These are phyloP conservation scores for Gloeopeniophorella convolvens DNA, from an alignment of 768 basidiomycete species.

Conservation along the genomic window DNA sequence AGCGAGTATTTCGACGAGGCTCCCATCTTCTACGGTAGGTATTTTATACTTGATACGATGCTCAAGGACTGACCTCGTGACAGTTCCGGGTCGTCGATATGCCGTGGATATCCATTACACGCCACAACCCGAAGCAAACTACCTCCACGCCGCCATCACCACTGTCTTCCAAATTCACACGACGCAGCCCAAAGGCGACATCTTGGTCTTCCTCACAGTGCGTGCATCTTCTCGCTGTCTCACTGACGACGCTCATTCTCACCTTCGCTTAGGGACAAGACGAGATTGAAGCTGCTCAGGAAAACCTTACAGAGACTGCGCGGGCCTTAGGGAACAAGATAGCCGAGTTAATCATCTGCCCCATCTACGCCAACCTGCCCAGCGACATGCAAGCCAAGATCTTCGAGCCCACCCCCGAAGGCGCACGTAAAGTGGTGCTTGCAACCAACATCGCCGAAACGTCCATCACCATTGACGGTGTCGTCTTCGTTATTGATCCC, in stretches of 20 bases:
- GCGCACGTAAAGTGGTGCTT: conserved; percentile 93
- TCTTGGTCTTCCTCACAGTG: conserved; percentile 94
- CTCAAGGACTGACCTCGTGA: neutral
- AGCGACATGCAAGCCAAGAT: conserved; percentile 99
- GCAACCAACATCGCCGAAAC: conserved; percentile 99
- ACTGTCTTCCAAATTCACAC: conserved; percentile 99
- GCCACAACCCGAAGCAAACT: conserved; percentile 98
- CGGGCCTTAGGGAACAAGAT: conserved; percentile 95
- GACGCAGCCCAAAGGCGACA: conserved; percentile 95
- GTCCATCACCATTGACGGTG: conserved; percentile 98
- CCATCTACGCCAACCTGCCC: conserved; percentile 98
- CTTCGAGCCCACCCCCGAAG: conserved; percentile 96
- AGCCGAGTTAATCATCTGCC: conserved; percentile 88
- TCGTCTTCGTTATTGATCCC: conserved; percentile 98
- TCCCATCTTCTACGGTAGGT: conserved; percentile 85
- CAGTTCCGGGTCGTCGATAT: conserved; percentile 94
- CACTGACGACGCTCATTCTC: conserved; percentile 6
- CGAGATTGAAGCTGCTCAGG: conserved; percentile 96
- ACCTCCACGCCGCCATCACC: conserved; percentile 96
- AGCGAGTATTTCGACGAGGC: conserved; percentile 96
- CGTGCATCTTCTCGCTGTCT: conserved; percentile 23
- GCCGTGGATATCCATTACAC: conserved; percentile 99
- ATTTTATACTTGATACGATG: neutral
- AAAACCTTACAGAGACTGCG: conserved; percentile 93
- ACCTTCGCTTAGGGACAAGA: conserved; percentile 82